Evolutionary conservation across 2,329 filamentous ascomycete species (phyloP).

Genomic region (Thyridium curvatum): DNA sequence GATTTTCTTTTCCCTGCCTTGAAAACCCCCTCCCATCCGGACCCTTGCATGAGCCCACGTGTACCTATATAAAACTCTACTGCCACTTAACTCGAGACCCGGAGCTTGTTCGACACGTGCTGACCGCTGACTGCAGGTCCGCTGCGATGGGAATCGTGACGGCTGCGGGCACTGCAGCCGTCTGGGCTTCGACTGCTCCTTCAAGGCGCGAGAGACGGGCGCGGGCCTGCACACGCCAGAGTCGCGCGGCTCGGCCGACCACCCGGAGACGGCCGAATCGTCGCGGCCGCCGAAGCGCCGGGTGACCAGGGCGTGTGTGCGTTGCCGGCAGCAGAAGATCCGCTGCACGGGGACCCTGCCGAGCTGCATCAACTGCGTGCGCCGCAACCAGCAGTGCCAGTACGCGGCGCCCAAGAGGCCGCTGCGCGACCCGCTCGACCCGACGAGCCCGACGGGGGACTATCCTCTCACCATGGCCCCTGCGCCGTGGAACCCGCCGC

Average conservation of each 20-base stretch:
- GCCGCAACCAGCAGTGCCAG: slow-evolving; percentile 10
- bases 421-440: no score
- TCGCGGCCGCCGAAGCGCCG: slow-evolving; percentile 16
- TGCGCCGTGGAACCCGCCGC: no score
- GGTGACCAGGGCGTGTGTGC: slow-evolving; percentile 14
- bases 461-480: no score
- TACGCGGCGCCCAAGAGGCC: slow-evolving; percentile 8
- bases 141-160: slow-evolving; percentile 21
- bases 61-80: background rate
- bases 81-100: background rate
- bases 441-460: no score
- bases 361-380: slow-evolving; percentile 13
- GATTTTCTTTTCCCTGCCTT: background rate
- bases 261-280: slow-evolving; percentile 16
- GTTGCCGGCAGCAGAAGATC: slow-evolving; percentile 18
- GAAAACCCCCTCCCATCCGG: no score
- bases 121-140: slow-evolving; percentile 8
- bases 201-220: slow-evolving; percentile 18
- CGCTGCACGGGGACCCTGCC: slow-evolving; percentile 15
- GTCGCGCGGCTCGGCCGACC: slow-evolving; percentile 5
- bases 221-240: background rate
- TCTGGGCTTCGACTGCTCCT: slow-evolving; percentile 24
- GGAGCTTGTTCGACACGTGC: background rate
- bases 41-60: no score
- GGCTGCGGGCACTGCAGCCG: slow-evolving; percentile 25